Base-by-base conservation (phyloP, 805 yeast species). In the Pichia thaimueangensis region DNA sequence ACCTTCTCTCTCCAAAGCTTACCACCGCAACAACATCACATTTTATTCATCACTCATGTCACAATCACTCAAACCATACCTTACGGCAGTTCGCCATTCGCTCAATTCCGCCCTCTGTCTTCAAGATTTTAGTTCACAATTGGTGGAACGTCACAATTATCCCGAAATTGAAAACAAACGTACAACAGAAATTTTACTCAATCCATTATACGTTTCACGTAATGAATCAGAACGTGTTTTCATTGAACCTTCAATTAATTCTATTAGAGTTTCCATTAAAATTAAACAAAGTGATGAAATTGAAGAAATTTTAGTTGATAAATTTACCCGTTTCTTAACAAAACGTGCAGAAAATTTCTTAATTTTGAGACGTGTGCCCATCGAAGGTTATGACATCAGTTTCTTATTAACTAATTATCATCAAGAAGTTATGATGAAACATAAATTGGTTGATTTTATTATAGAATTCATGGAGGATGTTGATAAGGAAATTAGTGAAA, bases 381-480 rank as follows among this genome's bases (percentile, higher is more conserved):
- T 91, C 41, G 74, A 78, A 50, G 96, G 95, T 36, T 93, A 86
- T 62, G 96, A 91, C 59, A 88, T 93, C 50, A 86, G 96, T 19
- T 93, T 93, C 60, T 71, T 93, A 58, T 78, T 93, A 54, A 91
- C 97, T 34, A 93, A 91, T 65, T 81, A 80, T 66, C 98, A 93
- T 65, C 88, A 96, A 10, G 96, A 91, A 63, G 82, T 83, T 51
- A 87, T 93, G 96, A 76, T 89, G 67, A 91, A 93, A 68, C 89
- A 83, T 56, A 93, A 93, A 66, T 74, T 93, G 55, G 95, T 93
- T 34, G 98, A 93, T 64, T 93, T 93, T 63, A 89, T 93, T 53
- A 87, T 93, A 53, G 97, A 93, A 68, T 93, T 93, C 63, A 89
- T 93, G 97, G 97, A 93, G 64, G 98, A 89, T 58, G 98, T 93